A percentile compares a stretch with the other conserved stretches of the same genome.
phyloP scores from a whole-genome alignment of 371 early-diverging fungal genomes.

The Mucor ambiguus region DNA sequence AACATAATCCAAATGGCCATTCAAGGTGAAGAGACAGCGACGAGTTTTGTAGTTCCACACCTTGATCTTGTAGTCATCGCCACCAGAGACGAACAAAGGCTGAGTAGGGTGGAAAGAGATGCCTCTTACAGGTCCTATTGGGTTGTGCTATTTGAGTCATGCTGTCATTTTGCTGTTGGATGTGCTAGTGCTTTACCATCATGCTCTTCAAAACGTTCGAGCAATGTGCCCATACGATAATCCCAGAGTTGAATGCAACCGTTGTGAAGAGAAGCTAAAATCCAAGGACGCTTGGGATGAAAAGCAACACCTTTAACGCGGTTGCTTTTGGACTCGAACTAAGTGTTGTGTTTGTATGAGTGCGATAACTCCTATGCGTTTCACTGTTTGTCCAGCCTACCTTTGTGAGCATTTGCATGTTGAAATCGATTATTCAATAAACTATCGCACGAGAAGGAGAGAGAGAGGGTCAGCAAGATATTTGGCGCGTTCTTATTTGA shows the following conservation, averaged over 20 bases:
- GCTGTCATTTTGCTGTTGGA: not conserved
- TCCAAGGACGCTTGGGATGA: slow-evolving; percentile 98
- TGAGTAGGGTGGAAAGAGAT: slow-evolving; percentile 98
- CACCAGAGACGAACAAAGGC: slow-evolving; percentile 98
- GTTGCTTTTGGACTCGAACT: slow-evolving; percentile 98
- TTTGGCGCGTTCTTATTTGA: slow-evolving; percentile 2
- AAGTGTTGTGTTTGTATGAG: not conserved
- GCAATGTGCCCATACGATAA: slow-evolving; percentile 97
- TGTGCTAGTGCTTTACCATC: slow-evolving; percentile 71
- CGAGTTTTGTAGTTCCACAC: slow-evolving; percentile 99
- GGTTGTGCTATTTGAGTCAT: not conserved
- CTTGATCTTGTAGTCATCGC: slow-evolving; percentile 99
- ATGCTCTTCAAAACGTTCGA: slow-evolving; percentile 98
- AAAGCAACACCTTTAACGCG: slow-evolving; percentile 98
- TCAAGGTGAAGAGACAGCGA: slow-evolving; percentile 93
- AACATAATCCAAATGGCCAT: slow-evolving; percentile 99
- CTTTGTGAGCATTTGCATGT: slow-evolving; percentile 88
- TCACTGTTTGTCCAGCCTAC: slow-evolving; percentile 33
- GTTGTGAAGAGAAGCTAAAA: slow-evolving; percentile 97
- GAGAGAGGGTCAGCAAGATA: not conserved
- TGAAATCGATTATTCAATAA: slow-evolving; percentile 17
- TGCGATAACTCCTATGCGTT: no score
- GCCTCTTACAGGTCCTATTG: slow-evolving; percentile 95
- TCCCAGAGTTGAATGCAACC: slow-evolving; percentile 99
- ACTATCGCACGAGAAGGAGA: not conserved